These are phyloP conservation scores for Talaromyces thailandensis DNA, from an alignment of 495 filamentous ascomycete genomes.

Conservation along the genomic window DNA sequence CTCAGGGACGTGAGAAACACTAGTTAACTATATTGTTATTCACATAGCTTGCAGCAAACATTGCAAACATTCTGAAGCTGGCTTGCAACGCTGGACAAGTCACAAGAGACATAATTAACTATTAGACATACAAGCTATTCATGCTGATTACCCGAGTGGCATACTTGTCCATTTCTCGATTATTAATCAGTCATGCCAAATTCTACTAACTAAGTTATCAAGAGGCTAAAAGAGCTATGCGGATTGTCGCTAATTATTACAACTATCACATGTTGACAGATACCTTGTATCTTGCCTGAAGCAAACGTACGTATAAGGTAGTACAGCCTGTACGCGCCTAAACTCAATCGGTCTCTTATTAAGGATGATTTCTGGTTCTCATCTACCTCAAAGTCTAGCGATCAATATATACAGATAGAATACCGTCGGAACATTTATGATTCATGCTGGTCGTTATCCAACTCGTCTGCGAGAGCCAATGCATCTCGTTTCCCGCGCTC, in stretches of 20 bases:
- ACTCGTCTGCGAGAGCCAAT: conserved; percentile 54
- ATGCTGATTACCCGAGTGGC: background rate
- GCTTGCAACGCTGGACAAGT: background rate
- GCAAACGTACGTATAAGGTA: too few species aligned
- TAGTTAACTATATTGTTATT: background rate
- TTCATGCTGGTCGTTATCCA: conserved; percentile 30
- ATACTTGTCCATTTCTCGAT: background rate
- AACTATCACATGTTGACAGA: background rate
- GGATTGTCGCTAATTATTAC: background rate
- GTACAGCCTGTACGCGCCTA: background rate
- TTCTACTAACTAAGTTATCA: too few species aligned
- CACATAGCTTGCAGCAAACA: background rate
- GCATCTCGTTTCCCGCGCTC: conserved; percentile 79
- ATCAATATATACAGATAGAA: background rate
- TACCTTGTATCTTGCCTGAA: background rate
- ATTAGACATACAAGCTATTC: background rate
- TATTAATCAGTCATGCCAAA: background rate
- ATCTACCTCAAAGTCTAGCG: background rate
- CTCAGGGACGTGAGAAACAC: background rate
- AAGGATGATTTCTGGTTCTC: background rate
- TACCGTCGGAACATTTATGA: background rate
- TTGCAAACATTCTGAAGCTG: background rate
- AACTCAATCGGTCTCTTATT: background rate
- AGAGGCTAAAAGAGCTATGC: background rate
- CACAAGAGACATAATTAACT: too few species aligned